Evolutionary conservation across 805 yeast genomes (phyloP).

Genomic region (Lipomyces orientalis): DNA sequence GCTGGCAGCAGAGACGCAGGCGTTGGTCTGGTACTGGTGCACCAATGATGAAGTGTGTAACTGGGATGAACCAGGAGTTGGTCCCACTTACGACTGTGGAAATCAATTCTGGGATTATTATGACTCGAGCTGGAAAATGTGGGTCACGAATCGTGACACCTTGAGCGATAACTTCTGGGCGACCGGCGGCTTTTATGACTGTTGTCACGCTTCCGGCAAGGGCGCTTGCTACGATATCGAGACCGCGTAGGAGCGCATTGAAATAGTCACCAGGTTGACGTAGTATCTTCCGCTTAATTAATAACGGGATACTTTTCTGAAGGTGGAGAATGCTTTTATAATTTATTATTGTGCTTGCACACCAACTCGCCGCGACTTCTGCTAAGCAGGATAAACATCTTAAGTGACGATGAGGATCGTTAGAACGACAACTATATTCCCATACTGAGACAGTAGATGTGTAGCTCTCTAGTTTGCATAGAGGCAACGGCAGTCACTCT

Average conservation of each 20-base stretch:
- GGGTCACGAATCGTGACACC: constrained; percentile 4
- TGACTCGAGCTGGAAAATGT: neutral
- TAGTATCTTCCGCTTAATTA: no score
- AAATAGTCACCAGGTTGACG: constrained; percentile 1
- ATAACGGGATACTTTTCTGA: neutral
- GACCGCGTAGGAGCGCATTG: neutral
- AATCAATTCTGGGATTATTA: neutral
- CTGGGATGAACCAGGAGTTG: constrained; percentile 4
- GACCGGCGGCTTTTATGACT: neutral
- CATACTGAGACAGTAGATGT: no score
- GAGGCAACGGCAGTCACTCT: no score
- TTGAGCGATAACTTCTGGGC: constrained; percentile 2
- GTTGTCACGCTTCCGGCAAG: constrained; percentile 1
- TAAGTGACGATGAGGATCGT: neutral
- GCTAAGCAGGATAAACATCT: neutral
- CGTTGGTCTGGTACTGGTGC: constrained; percentile 4
- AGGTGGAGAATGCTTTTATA: neutral
- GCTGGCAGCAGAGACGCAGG: neutral
- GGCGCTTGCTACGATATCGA: constrained; percentile 1
- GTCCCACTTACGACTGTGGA: constrained; percentile 1
- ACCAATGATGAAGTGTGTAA: neutral
- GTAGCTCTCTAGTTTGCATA: no score
- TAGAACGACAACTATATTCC: no score
- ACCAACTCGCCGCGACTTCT: neutral
- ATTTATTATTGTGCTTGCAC: constrained; percentile 1